Conservation (phyloP, 306 rosid genomes). For the Corylus avellana region DNA sequence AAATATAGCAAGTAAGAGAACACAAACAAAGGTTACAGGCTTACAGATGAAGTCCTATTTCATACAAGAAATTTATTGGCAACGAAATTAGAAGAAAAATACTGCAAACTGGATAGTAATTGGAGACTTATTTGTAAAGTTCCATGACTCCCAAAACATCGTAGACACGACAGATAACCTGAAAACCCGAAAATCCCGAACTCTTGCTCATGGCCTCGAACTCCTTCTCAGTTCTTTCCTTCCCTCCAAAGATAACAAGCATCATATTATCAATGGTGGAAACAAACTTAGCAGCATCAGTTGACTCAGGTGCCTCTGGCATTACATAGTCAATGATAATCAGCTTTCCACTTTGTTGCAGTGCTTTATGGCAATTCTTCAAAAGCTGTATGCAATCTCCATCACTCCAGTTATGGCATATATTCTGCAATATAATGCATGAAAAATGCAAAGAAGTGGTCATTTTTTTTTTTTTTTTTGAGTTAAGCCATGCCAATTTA, state of each 20-base stretch:
- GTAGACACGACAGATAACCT: background rate
- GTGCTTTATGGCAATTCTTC: slow-evolving; percentile 23
- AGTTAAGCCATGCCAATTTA: background rate
- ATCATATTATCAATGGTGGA: slow-evolving; percentile 2
- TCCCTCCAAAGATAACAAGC: slow-evolving; percentile 1
- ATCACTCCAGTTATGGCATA: slow-evolving; percentile 22
- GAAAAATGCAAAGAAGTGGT: background rate
- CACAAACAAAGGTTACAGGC: too few species aligned
- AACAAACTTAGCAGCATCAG: background rate
- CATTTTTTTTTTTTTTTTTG: background rate
- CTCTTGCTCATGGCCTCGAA: slow-evolving; percentile 12
- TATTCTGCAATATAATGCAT: slow-evolving; percentile 2
- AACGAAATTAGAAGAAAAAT: too few species aligned
- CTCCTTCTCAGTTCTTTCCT: slow-evolving; percentile 23
- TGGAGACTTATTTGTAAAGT: slow-evolving; percentile 3
- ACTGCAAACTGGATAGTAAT: background rate
- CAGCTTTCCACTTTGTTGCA: slow-evolving; percentile 26
- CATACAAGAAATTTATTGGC: too few species aligned
- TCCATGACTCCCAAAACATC: slow-evolving; percentile 11
- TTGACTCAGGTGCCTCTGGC: slow-evolving; percentile 26
- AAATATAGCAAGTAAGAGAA: too few species aligned
- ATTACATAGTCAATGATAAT: slow-evolving; percentile 24
- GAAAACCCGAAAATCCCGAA: slow-evolving; percentile 23
- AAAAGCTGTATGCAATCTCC: slow-evolving; percentile 15
- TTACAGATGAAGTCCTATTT: too few species aligned